Percentiles rank a stretch among this genome's conserved stretches.
These are phyloP conservation scores for Zygoascus flipseniorum DNA, from an alignment of 805 yeast genomes.

Conservation along the genomic window DNA sequence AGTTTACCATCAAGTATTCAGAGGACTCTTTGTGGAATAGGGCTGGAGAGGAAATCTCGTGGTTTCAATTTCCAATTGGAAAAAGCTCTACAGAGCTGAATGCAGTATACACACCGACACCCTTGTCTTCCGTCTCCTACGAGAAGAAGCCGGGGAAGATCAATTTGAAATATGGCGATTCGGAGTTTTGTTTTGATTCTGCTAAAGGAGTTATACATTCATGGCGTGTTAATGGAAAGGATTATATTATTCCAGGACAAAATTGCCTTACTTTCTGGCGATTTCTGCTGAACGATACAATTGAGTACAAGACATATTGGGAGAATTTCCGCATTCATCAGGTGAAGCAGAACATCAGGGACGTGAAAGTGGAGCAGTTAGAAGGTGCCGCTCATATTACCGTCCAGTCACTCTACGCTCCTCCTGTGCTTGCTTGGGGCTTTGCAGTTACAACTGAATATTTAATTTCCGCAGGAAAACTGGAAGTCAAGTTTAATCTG, in stretches of 20 bases:
- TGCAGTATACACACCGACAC: not conserved
- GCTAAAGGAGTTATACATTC: conserved; percentile 4
- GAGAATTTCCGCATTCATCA: conserved; percentile 15
- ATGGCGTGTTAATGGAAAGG: conserved; percentile 6
- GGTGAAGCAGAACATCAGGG: conserved; percentile 7
- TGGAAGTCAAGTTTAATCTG: not conserved
- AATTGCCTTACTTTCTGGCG: conserved; percentile 25
- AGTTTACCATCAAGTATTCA: no score
- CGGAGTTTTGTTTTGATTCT: conserved; percentile 5
- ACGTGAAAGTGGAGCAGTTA: conserved; percentile 24
- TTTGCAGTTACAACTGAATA: conserved; percentile 12
- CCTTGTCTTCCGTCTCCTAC: not conserved
- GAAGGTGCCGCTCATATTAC: conserved; percentile 12
- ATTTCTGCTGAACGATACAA: conserved; percentile 26
- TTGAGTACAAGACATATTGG: conserved; percentile 26
- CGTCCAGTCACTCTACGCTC: conserved; percentile 15
- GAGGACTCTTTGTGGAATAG: conserved; percentile 13
- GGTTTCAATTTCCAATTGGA: conserved; percentile 17
- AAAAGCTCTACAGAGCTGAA: no score
- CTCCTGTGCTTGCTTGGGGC: conserved; percentile 26
- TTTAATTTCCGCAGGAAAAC: conserved; percentile 4
- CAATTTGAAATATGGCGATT: not conserved
- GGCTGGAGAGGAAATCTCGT: conserved; percentile 21
- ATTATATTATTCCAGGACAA: conserved; percentile 5
- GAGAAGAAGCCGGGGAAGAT: not conserved